Evolutionary conservation across 192 early-diverging fungal species (phyloP), one percentile per base, ranked within the genome.

Genomic region (Blastocladiella britannica): DNA sequence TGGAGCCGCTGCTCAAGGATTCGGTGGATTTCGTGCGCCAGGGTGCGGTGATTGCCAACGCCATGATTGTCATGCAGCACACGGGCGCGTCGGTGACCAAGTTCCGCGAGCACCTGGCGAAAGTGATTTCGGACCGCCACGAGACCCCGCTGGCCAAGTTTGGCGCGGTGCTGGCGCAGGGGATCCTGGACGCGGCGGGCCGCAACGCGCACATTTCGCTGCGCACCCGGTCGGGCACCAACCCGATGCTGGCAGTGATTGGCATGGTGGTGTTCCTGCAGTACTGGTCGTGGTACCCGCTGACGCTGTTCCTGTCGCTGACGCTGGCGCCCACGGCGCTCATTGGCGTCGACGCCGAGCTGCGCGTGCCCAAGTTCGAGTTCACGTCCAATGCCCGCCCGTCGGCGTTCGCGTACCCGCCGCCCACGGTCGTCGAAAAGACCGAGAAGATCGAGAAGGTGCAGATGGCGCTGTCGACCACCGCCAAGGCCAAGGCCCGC

Each of bases 211-310:
- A 89, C 0, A 93, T 99, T 54, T 89, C 87, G 0, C 72, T 99
- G 53, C 80, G 82, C 47, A 86, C 88, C 51, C 70, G 68, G n/a
- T 87, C 87, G 27, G 92, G 89, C 0, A 82, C 91, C 64, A 77
- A 82, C 23, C 87, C 88, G 62, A 93, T 91, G 77, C 77, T 84
- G n/a, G 88, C 93, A 23, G 87, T 95, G 64, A 92, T 90, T n/a
- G 95, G 95, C 24, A 92, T 93, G 83, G 88, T 89, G 8, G 76
- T 99, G 28, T 99, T 99, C 62, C 89, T 91, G 25, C 93, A 99
- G 72, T 96, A 94, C 70, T 99, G 95, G 95, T 92, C 91, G 79
- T 99, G 95, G 95, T 96, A 86, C 73, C 95, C 95, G 30, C 70
- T 97, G 62, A 84, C 86, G 26, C 95, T 96, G 72, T 96, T 99